Base-by-base conservation (phyloP, 768 basidiomycete genomes). In the Pleurotus cornucopiae region DNA sequence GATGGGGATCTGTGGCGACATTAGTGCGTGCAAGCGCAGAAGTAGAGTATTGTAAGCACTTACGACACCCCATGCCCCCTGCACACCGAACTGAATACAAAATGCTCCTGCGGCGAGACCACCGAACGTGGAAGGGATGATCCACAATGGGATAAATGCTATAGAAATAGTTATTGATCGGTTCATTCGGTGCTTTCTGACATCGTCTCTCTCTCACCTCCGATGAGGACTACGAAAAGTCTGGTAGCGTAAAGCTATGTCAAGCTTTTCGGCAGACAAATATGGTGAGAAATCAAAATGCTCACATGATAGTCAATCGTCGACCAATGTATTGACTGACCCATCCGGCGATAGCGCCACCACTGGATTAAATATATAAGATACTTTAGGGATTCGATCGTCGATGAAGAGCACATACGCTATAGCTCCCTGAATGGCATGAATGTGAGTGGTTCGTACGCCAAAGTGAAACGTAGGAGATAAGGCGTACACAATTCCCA, bases 51-150 rank as follows among this genome's bases (percentile, higher is more conserved):
- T 78, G 60, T 77, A 74, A 11, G 76, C 74, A 67, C 87, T 61
- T 64, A 91, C 89, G 9, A 91, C 86, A 62, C 91, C 91, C 89
- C 90, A 93, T 38, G 91, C 92, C 1, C 91, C 92, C 67, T 96
- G 94, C 0, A 95, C 90, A 49, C 90, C 91, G 61, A 91, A 83
- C 64, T 94, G 92, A 13, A 93, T 74, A 62, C 82, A 92, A 72
- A 95, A 96, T 0, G 91, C 93, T 6, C 91, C 91, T 0, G 90
- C 91, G 0, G 89, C 65, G 6, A 97, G 84, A 1, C 73, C 78
- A 1, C 79, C 67, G 68, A 94, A 94, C 1, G 77, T 70, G 5
- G 63, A 69, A 2, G 94, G 94, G 5, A 96, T 62, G 61, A 93
- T 89, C 94, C 93, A 95, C 1, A 94, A 75, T 0, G 88, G 88